Base-by-base conservation (phyloP, 2,329 filamentous ascomycete genomes). In the Zymoseptoria passerinii region DNA sequence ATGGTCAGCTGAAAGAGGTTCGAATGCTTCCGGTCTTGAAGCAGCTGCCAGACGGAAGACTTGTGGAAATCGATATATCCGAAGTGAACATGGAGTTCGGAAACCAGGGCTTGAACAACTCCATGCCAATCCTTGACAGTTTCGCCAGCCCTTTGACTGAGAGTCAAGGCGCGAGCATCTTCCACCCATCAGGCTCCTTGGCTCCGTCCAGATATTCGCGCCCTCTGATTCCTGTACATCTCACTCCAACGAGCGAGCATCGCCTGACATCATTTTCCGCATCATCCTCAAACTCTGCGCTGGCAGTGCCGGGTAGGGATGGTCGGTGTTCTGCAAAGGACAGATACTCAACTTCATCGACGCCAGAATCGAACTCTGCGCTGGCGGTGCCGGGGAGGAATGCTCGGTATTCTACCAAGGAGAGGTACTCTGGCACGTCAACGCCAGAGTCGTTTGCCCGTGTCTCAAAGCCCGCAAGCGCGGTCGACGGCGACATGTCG, bases 91-190 rank as follows among this genome's bases (percentile, higher is more conserved):
- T 44, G 35, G 35, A 44, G 13, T 61, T 62, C 50, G 60, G 50
- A 13, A 56, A 62, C 52, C 55, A 62, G 28, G 56, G 58, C 2
- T 59, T 61, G 51, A 58, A 62, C 48, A 60, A 55, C 13, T 62
- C 60, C 29, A 58, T 58, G n/a, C 59, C 60, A 8, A 56, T 60
- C 13, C 55, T 57, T 16, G 55, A 55, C 8, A 57, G 20, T 16
- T 51, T 66, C 27, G 56, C 57, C 9, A 70, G 65, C 48, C 69
- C 68, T 9, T 56, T 52, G 7, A 71, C 70, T 8, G 70, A 71
- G 35, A 67, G 64, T 4, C 70, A 71, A 57, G 70, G 69, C 10
- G 68, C 68, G 8, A 73, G 70, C 63, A 72, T 72, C 48, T 71
- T 66, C 49, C 66, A 65, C 18, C 35, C 63, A 6, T 72, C 70